These are phyloP conservation scores for Lactifluus rugatus DNA, from an alignment of 768 basidiomycete species.

Conservation along the genomic window DNA sequence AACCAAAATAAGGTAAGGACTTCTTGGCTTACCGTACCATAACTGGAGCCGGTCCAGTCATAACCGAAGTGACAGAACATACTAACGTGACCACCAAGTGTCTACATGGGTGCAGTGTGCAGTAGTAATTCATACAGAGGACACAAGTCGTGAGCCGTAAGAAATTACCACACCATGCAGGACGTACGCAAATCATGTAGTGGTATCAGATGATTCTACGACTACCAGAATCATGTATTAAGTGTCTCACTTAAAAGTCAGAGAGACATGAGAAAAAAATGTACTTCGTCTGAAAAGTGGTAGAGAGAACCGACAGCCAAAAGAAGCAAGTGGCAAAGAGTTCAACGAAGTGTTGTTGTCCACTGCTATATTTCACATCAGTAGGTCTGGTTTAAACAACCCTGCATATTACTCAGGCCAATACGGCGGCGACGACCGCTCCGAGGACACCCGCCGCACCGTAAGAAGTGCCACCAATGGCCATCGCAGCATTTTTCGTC, in stretches of 20 bases:
- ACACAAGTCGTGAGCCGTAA: too few species aligned
- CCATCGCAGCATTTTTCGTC: constrained; percentile 28
- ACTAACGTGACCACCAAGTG: not conserved
- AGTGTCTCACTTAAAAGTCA: constrained; percentile 6
- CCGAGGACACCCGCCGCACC: constrained; percentile 34
- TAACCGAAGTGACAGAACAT: too few species aligned
- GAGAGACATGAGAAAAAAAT: not conserved
- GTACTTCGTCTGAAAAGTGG: not conserved
- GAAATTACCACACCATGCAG: too few species aligned
- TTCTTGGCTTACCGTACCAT: too few species aligned
- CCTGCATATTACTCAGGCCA: constrained; percentile 25
- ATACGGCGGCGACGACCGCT: constrained; percentile 31
- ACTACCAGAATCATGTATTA: constrained; percentile 8
- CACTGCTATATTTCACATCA: not conserved
- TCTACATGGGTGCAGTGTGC: too few species aligned
- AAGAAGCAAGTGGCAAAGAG: not conserved
- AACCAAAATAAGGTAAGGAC: too few species aligned
- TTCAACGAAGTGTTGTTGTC: constrained; percentile 12
- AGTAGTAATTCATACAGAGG: too few species aligned
- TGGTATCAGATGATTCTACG: constrained; percentile 10
- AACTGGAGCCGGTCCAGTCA: too few species aligned
- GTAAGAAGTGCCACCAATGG: constrained; percentile 28
- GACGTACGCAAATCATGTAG: not conserved
- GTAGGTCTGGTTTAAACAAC: not conserved
- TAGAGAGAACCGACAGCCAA: not conserved